phyloP scores from a whole-genome alignment of 495 filamentous ascomycete species.

The Xylaria nigripes region DNA sequence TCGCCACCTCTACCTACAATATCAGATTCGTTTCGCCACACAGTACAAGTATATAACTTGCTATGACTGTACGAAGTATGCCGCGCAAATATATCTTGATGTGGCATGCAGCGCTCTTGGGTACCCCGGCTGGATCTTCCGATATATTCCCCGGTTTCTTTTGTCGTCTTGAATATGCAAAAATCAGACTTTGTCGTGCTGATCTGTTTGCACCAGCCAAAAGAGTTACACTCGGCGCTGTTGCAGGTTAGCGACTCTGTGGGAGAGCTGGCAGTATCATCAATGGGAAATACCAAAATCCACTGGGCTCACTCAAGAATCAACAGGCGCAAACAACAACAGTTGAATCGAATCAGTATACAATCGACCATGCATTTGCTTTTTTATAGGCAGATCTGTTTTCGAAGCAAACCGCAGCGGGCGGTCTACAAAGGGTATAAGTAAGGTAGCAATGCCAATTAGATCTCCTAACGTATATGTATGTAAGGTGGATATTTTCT shows the following conservation, averaged over 20 bases:
- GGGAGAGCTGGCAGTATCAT: not conserved
- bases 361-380: constrained; percentile 1
- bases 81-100: not conserved
- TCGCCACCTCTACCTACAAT: no score
- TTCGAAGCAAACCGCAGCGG: not conserved
- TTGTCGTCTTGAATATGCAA: not conserved
- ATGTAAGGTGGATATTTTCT: not conserved
- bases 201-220: not conserved
- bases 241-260: not conserved
- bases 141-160: not conserved
- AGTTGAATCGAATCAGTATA: not conserved
- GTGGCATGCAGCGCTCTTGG: constrained; percentile 3
- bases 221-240: not conserved
- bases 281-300: not conserved
- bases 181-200: not conserved
- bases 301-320: not conserved
- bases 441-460: not conserved
- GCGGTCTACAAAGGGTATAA: not conserved
- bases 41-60: no score
- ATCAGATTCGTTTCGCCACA: no score
- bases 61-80: no score
- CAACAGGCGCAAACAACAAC: not conserved
- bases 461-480: not conserved
- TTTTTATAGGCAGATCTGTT: not conserved
- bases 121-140: not conserved